Evolutionary conservation across 768 basidiomycete species (phyloP).

Genomic region (Mycena floridula): DNA sequence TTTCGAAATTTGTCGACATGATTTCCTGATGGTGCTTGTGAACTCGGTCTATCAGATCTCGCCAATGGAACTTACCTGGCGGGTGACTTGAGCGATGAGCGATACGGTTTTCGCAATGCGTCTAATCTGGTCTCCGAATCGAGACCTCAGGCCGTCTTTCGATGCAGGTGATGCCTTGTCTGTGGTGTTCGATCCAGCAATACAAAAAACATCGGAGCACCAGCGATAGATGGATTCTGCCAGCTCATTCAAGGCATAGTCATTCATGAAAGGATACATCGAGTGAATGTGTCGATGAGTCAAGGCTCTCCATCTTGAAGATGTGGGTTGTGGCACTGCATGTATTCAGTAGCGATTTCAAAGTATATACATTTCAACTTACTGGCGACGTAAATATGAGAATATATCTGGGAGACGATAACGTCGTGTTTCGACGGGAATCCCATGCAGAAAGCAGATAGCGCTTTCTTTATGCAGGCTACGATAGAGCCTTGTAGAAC

Average conservation of each 20-base stretch:
- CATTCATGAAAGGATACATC: constrained; percentile 59
- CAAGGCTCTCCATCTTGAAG: constrained; percentile 71
- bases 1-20: constrained; percentile 71
- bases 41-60: too few species aligned
- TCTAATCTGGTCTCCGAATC: constrained; percentile 55
- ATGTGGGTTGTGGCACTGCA: constrained; percentile 69
- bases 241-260: constrained; percentile 66
- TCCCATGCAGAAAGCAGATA: constrained; percentile 70
- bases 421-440: constrained; percentile 66
- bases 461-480: constrained; percentile 58
- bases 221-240: constrained; percentile 71
- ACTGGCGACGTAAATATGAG: constrained; percentile 52
- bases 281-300: constrained; percentile 64
- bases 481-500: constrained; percentile 69
- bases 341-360: constrained; percentile 4
- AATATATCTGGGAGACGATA: constrained; percentile 55
- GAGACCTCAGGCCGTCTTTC: constrained; percentile 33
- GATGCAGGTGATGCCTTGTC: constrained; percentile 29
- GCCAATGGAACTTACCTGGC: too few species aligned
- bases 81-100: constrained; percentile 54
- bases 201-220: constrained; percentile 59
- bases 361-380: constrained; percentile 11
- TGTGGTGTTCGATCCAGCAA: constrained; percentile 52
- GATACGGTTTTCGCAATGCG: constrained; percentile 62
- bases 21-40: too few species aligned